Conservation (phyloP, 192 early-diverging fungal genomes). For the Diversispora epigaea region DNA sequence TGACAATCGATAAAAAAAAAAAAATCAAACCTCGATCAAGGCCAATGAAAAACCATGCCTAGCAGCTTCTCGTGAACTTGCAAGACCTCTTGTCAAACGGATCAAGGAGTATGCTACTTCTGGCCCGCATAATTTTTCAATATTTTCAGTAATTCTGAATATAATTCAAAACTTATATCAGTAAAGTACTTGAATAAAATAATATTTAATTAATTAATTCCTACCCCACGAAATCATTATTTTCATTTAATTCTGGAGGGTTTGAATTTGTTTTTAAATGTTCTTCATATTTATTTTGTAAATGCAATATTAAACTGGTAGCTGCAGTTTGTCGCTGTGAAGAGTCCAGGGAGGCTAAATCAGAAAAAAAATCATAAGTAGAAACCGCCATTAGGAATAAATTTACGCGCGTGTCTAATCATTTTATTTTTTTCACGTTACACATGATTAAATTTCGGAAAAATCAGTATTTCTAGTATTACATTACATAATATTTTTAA, state of each 20-base stretch:
- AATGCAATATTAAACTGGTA: neutral
- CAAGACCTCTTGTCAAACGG: slow-evolving; percentile 86
- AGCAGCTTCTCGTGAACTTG: slow-evolving; percentile 82
- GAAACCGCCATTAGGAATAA: neutral
- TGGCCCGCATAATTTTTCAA: slow-evolving; percentile 66
- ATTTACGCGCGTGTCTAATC: too few species aligned
- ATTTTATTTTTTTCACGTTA: too few species aligned
- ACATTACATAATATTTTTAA: too few species aligned
- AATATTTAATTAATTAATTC: neutral
- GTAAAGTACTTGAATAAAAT: neutral
- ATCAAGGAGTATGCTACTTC: slow-evolving; percentile 86
- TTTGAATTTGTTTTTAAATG: neutral
- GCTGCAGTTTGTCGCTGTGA: slow-evolving; percentile 13
- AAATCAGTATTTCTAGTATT: too few species aligned
- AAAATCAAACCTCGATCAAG: slow-evolving; percentile 69
- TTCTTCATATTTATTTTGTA: slow-evolving; percentile 6
- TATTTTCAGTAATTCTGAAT: slow-evolving; percentile 40
- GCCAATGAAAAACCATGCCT: slow-evolving; percentile 95
- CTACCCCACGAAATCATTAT: neutral
- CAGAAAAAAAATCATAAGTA: slow-evolving; percentile 24
- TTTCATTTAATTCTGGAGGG: neutral
- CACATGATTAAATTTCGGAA: too few species aligned
- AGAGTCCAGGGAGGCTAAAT: slow-evolving; percentile 19
- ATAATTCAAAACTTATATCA: neutral
- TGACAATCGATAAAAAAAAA: neutral